These are phyloP conservation scores for Leccinum imitatum DNA, from an alignment of 768 basidiomycete species.

Conservation along the genomic window DNA sequence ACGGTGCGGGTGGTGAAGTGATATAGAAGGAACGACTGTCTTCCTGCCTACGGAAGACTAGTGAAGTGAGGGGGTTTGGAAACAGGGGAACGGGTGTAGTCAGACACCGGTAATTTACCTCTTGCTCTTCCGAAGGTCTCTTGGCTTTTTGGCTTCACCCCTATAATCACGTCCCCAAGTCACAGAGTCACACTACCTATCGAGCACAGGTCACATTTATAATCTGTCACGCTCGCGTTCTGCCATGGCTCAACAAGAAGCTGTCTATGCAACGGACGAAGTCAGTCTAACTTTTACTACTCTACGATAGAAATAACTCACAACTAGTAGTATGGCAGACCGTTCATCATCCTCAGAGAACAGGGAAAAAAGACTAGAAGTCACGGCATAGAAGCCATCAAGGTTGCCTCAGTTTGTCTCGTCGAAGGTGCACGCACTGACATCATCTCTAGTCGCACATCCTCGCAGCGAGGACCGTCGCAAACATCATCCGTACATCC, in stretches of 20 bases:
- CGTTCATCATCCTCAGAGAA: constrained; percentile 97
- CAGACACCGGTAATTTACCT: too few species aligned
- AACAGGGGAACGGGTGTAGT: too few species aligned
- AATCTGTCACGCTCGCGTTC: constrained; percentile 30
- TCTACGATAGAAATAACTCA: not conserved
- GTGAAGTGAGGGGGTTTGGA: too few species aligned
- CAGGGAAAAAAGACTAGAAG: constrained; percentile 89
- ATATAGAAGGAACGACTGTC: too few species aligned
- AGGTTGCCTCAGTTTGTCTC: constrained; percentile 47
- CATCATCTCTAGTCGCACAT: constrained; percentile 73
- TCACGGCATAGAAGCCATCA: constrained; percentile 94
- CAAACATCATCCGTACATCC: constrained; percentile 93
- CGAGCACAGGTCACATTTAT: constrained; percentile 22
- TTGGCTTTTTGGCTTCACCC: too few species aligned
- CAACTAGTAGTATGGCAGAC: constrained; percentile 74
- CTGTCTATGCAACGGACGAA: constrained; percentile 87
- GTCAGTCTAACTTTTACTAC: constrained; percentile 33
- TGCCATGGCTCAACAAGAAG: constrained; percentile 41
- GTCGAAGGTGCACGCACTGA: not conserved
- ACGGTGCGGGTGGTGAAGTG: too few species aligned
- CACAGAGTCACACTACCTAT: constrained; percentile 28
- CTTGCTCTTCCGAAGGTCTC: too few species aligned
- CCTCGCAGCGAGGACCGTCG: constrained; percentile 89
- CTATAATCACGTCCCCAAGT: too few species aligned
- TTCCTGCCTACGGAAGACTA: too few species aligned